A percentile compares a stretch with the other conserved stretches of the same genome.
phyloP scores from a whole-genome alignment of 2,329 filamentous ascomycete genomes.

The Cladophialophora bantiana region DNA sequence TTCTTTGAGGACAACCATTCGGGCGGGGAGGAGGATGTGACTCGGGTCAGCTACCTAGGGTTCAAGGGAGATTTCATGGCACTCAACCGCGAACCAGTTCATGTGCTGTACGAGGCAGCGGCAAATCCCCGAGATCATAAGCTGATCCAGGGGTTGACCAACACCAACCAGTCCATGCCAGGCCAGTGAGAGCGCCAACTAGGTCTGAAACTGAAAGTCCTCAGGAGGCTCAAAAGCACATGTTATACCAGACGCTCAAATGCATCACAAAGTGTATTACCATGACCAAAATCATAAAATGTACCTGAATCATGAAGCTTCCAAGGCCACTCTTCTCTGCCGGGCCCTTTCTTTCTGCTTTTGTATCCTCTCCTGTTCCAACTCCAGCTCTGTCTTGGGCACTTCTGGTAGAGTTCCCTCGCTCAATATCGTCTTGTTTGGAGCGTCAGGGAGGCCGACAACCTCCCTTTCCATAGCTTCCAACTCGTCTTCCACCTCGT shows the following conservation, averaged over 20 bases:
- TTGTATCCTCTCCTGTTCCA: slow-evolving; percentile 43
- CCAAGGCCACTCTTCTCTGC: slow-evolving; percentile 43
- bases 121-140: slow-evolving; percentile 88
- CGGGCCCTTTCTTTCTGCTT: slow-evolving; percentile 45
- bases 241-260: slow-evolving; percentile 11
- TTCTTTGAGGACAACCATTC: slow-evolving; percentile 94
- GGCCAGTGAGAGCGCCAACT: slow-evolving; percentile 47
- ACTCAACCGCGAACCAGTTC: slow-evolving; percentile 79
- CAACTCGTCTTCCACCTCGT: slow-evolving; percentile 96
- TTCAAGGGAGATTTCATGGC: slow-evolving; percentile 96
- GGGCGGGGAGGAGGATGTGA: slow-evolving; percentile 79
- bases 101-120: slow-evolving; percentile 91
- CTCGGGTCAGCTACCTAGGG: slow-evolving; percentile 79
- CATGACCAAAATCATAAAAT: slow-evolving; percentile 26
- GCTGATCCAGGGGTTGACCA: slow-evolving; percentile 53
- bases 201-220: background rate
- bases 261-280: slow-evolving; percentile 26
- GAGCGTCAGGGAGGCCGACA: slow-evolving; percentile 47
- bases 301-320: slow-evolving; percentile 33
- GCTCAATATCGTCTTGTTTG: slow-evolving; percentile 37
- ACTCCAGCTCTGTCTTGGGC: slow-evolving; percentile 46
- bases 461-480: slow-evolving; percentile 77
- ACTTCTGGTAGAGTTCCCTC: slow-evolving; percentile 47
- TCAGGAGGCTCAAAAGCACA: background rate
- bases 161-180: slow-evolving; percentile 50